phyloP scores from a whole-genome alignment of 2,329 filamentous ascomycete genomes.

The Colletotrichum musicola region DNA sequence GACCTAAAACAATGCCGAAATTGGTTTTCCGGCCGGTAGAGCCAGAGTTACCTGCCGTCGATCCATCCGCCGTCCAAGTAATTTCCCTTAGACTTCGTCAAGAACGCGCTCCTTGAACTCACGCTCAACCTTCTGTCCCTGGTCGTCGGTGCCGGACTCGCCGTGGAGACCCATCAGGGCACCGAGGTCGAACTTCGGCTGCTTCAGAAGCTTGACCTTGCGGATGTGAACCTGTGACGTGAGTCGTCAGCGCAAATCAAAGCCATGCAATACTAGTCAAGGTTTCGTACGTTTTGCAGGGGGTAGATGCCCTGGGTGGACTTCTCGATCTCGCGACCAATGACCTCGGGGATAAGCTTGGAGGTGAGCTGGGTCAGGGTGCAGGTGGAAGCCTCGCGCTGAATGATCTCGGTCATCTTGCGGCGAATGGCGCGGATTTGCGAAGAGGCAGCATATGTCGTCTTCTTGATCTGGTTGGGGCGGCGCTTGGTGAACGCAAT shows the following conservation, averaged over 20 bases:
- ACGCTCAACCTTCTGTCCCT: constrained; percentile 97
- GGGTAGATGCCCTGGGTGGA: constrained; percentile 99
- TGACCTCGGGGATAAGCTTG: constrained; percentile 99
- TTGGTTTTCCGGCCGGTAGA: constrained; percentile 37
- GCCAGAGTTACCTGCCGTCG: constrained; percentile 45
- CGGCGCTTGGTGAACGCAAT: constrained; percentile 99
- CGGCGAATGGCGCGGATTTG: constrained; percentile 98
- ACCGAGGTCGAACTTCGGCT: constrained; percentile 98
- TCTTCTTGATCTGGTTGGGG: constrained; percentile 99
- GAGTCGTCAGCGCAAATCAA: too few relatives aligned
- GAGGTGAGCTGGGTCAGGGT: constrained; percentile 95
- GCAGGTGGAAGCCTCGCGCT: constrained; percentile 93
- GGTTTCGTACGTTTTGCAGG: constrained; percentile 87
- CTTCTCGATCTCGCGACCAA: constrained; percentile 99
- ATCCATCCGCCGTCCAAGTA: constrained; percentile 57
- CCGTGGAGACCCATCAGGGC: constrained; percentile 96
- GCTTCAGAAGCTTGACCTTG: constrained; percentile 99
- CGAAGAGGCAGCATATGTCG: constrained; percentile 95
- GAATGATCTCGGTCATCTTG: constrained; percentile 99
- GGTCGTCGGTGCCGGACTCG: constrained; percentile 95
- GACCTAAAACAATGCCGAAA: constrained; percentile 54
- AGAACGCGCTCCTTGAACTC: constrained; percentile 99
- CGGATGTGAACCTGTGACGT: constrained; percentile 90
- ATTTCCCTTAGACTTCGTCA: constrained; percentile 84
- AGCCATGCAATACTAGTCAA: too few relatives aligned